These are phyloP conservation scores for Gracilaria domingensis DNA, from an alignment of 23 red algal species.

Conservation along the genomic window DNA sequence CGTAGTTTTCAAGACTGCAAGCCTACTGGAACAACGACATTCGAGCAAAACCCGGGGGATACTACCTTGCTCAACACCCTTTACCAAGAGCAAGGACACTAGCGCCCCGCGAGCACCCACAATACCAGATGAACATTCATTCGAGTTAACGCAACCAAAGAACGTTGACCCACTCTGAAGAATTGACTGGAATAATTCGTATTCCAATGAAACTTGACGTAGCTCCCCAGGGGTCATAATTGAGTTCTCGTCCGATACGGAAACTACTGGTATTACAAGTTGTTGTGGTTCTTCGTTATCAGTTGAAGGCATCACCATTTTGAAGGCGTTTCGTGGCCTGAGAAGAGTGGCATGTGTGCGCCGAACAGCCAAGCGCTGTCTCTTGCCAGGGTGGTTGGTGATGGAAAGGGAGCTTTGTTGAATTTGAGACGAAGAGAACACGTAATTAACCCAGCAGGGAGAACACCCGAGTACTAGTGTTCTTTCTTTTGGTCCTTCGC, in stretches of 20 bases:
- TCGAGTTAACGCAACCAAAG: slow-evolving; percentile 33
- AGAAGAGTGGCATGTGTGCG: not conserved
- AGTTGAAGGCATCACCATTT: not conserved
- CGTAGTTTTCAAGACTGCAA: not conserved
- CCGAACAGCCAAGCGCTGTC: not conserved
- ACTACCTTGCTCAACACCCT: slow-evolving; percentile 3
- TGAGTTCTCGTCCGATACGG: slow-evolving; percentile 38
- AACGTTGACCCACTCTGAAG: slow-evolving; percentile 19
- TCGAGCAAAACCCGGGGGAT: not conserved
- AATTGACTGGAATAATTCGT: slow-evolving; percentile 44
- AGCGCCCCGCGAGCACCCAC: not conserved
- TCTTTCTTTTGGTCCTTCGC: not conserved
- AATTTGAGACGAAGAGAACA: not conserved
- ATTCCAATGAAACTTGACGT: slow-evolving; percentile 56
- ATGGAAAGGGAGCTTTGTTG: not conserved
- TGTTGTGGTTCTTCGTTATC: not conserved
- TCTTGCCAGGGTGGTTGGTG: not conserved
- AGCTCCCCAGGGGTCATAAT: slow-evolving; percentile 52
- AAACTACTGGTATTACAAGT: slow-evolving; percentile 38
- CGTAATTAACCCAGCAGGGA: not conserved
- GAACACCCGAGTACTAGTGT: not conserved
- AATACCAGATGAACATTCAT: slow-evolving; percentile 30
- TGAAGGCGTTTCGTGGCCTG: not conserved
- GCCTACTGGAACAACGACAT: slow-evolving; percentile 18
- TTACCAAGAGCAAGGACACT: slow-evolving; percentile 13